These are phyloP conservation scores for Aspergillus sclerotiicarbonarius DNA, from an alignment of 495 filamentous ascomycete genomes.

Conservation along the genomic window DNA sequence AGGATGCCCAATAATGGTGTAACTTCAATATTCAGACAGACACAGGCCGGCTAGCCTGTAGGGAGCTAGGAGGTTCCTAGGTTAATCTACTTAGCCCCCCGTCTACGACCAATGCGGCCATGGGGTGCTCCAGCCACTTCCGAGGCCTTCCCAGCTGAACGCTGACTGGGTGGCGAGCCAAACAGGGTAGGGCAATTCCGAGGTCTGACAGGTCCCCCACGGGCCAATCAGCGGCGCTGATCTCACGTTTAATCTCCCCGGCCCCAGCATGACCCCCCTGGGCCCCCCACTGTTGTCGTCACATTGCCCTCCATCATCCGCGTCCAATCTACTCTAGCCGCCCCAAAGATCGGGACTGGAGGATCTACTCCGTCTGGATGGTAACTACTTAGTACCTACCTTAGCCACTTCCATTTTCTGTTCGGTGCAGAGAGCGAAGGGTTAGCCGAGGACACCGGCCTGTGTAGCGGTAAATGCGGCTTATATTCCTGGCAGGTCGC, in stretches of 20 bases:
- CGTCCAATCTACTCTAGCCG: background rate
- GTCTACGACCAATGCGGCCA: background rate
- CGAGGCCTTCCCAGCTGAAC: background rate
- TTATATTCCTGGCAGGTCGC: background rate
- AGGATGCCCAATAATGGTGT: background rate
- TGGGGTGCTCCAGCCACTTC: background rate
- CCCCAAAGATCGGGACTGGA: conserved; percentile 1
- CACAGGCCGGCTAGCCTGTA: background rate
- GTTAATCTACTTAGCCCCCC: background rate
- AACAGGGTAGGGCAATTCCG: conserved; percentile 1
- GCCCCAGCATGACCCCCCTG: conserved; percentile 1
- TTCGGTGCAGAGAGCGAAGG: background rate
- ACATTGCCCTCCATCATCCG: background rate
- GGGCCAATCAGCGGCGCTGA: background rate
- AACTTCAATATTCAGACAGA: background rate
- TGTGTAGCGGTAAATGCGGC: background rate
- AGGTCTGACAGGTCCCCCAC: conserved; percentile 1
- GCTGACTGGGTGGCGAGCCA: background rate
- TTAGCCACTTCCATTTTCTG: conserved; percentile 8
- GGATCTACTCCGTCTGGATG: conserved; percentile 7
- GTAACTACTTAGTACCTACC: conserved; percentile 3
- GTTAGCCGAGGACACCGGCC: background rate
- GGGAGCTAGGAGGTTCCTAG: background rate
- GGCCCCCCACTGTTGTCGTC: background rate
- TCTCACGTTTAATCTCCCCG: conserved; percentile 2